Percentiles rank a stretch among this genome's conserved stretches.
Conservation (phyloP, 1,284 basidiomycete species). For the Leucoagaricus sp. region DNA sequence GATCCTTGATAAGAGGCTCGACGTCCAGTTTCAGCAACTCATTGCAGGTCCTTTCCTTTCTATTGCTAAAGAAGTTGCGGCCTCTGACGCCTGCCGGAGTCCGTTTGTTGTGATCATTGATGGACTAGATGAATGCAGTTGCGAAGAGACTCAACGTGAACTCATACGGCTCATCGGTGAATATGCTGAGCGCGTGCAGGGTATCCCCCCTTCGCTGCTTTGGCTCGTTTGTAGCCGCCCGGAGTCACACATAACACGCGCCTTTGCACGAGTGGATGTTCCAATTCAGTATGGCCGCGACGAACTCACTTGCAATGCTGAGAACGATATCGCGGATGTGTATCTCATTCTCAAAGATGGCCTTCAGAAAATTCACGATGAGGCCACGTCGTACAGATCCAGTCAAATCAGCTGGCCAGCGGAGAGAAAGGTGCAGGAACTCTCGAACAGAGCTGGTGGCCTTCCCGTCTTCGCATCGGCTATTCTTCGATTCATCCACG, state of each 20-base stretch:
- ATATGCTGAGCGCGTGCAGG: not conserved
- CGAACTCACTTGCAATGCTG: not conserved
- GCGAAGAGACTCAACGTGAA: constrained; percentile 10
- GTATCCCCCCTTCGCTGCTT: constrained; percentile 11
- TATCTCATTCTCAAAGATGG: not conserved
- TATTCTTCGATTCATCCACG: not conserved
- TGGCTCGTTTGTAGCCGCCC: constrained; percentile 23
- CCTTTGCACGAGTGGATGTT: not conserved
- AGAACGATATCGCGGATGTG: not conserved
- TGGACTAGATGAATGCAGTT: constrained; percentile 20
- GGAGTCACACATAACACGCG: constrained; percentile 13
- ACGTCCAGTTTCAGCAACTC: constrained; percentile 17
- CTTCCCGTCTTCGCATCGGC: not conserved
- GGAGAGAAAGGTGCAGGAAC: not conserved
- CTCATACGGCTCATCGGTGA: constrained; percentile 2
- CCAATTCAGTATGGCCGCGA: not conserved
- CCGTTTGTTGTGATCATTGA: constrained; percentile 6
- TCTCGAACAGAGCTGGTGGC: not conserved
- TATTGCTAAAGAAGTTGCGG: not conserved
- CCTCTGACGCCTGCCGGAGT: not conserved
- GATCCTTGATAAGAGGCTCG: constrained; percentile 14
- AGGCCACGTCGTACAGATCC: not conserved
- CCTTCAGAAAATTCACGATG: not conserved
- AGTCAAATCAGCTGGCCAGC: not conserved
- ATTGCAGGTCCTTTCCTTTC: constrained; percentile 18